Conservation (phyloP, 768 basidiomycete species). For the Coprinopsis marcescibilis region DNA sequence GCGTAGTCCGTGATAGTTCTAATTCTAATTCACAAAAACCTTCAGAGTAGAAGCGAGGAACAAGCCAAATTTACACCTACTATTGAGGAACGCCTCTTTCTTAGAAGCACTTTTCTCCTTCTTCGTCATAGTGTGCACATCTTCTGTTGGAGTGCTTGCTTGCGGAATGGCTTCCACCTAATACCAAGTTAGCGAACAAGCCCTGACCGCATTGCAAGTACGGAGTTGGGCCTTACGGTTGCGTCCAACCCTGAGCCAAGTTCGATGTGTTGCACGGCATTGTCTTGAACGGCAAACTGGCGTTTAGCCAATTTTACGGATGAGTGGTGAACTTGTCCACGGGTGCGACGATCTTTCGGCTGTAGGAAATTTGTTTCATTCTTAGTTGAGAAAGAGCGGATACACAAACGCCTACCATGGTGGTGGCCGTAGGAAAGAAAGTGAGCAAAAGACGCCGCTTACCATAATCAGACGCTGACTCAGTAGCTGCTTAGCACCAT, state of each 20-base stretch:
- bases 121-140: slow-evolving; percentile 36
- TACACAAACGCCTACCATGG: slow-evolving; percentile 18
- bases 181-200: not conserved
- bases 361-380: slow-evolving; percentile 9
- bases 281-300: slow-evolving; percentile 44
- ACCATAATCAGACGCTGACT: too few relatives aligned
- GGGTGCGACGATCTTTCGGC: slow-evolving; percentile 39
- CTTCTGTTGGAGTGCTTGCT: slow-evolving; percentile 23
- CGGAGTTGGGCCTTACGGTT: slow-evolving; percentile 28
- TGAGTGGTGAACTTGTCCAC: slow-evolving; percentile 41
- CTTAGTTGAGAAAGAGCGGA: slow-evolving; percentile 3
- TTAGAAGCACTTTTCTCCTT: slow-evolving; percentile 64
- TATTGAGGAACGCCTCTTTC: slow-evolving; percentile 63
- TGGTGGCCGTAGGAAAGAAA: too few relatives aligned
- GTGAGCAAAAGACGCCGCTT: too few relatives aligned
- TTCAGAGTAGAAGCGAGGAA: slow-evolving; percentile 9
- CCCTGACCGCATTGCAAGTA: slow-evolving; percentile 36
- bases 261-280: slow-evolving; percentile 42
- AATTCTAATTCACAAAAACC: slow-evolving; percentile 24
- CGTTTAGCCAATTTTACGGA: slow-evolving; percentile 46
- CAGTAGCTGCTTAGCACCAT: too few relatives aligned
- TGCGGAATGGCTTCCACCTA: slow-evolving; percentile 22
- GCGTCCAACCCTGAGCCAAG: slow-evolving; percentile 26
- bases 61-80: slow-evolving; percentile 28
- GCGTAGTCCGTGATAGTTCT: slow-evolving; percentile 39